Base-by-base conservation (phyloP, 768 basidiomycete species). In the Scleroderma citrinum region DNA sequence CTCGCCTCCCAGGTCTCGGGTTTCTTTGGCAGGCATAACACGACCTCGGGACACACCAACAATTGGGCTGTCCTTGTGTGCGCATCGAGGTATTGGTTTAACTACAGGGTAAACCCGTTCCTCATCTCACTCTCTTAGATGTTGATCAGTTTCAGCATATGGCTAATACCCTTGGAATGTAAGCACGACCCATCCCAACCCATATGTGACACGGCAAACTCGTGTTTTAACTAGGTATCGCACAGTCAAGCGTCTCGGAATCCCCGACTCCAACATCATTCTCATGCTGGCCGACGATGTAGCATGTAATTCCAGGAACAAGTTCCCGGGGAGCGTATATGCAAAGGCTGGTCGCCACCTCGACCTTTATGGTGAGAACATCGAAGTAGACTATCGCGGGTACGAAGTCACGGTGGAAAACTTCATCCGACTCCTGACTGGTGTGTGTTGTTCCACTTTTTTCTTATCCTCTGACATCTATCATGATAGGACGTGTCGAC, bases 41-140 rank as follows among this genome's bases (percentile, higher is more conserved):
- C 59, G 4, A 54, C 53, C 30, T 63, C 65, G 6, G 63, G 71
- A 6, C 92, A 96, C 63, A 96, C 95, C 6, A 99, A 98, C 63
- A 98, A 98, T 65, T 99, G 96, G 96, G 96, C 96, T 2, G 94
- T 99, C 5, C 73, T 98, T 31, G 94, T 98, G 4, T 94, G 89
- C 59, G 78, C 96, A 1, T 96, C 93, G 5, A 66, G 94, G 49
- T 95, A 94, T 64, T 97, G 94, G 94, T 99, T 99, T 76, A 99
- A 99, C 64, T 99, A 99, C 62, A 74, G 95, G 37, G 95, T 96
- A 61, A 46, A 85, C 76, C 16, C 0, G 38, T 35, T 32, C 30
- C 34, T 6, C 38, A 42, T 7, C 1, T n/a, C n/a, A 3, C 34
- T 7, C 26, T 26, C 3, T 24, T 2, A 30, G 17, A 13, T 13